Conservation (phyloP, 129 eudicot species). For the Daucus carota region DNA sequence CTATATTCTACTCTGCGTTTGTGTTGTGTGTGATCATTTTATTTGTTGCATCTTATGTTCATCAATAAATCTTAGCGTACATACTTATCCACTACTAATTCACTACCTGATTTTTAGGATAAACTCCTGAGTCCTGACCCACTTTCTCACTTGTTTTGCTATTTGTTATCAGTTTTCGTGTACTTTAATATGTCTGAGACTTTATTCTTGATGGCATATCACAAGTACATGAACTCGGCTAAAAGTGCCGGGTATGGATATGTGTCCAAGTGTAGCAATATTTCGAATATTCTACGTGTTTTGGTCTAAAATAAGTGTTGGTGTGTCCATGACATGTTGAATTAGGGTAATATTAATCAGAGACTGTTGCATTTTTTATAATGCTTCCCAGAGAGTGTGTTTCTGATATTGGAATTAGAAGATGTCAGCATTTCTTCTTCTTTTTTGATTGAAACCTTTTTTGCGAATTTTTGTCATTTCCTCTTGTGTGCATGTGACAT, state of each 20-base stretch:
- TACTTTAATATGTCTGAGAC: background rate
- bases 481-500: background rate
- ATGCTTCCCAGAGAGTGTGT: background rate
- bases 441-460: background rate
- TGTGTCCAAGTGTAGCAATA: too few relatives aligned
- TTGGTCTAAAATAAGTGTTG: too few relatives aligned
- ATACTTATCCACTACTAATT: too few relatives aligned
- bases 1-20: background rate
- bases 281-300: too few relatives aligned
- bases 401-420: background rate
- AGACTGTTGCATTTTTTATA: background rate
- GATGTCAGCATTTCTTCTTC: background rate
- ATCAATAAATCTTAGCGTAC: too few relatives aligned
- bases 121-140: too few relatives aligned
- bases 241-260: too few relatives aligned
- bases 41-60: background rate
- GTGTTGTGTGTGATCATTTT: background rate
- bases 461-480: background rate
- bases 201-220: background rate
- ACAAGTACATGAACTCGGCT: background rate
- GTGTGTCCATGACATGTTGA: too few relatives aligned
- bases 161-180: too few relatives aligned
- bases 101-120: too few relatives aligned
- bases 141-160: too few relatives aligned
- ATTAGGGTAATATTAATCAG: too few relatives aligned